These are phyloP conservation scores for Fusarium coffeatum DNA, from an alignment of 2,329 filamentous ascomycete genomes.

Conservation along the genomic window DNA sequence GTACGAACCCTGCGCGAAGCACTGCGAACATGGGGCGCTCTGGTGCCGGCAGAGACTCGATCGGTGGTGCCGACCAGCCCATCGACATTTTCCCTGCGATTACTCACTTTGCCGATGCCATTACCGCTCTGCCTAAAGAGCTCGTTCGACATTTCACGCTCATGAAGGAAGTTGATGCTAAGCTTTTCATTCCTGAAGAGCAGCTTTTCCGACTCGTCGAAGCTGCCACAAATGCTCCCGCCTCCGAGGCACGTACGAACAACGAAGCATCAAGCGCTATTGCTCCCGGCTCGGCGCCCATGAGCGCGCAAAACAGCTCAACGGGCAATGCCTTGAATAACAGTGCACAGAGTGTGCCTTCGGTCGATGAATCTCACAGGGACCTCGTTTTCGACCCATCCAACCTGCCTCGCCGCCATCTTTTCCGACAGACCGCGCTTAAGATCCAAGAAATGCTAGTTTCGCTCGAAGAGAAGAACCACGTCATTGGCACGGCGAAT, in stretches of 20 bases:
- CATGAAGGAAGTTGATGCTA: constrained; percentile 97
- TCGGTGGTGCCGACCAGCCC: constrained; percentile 65
- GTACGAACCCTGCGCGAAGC: constrained; percentile 71
- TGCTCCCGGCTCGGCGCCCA: constrained; percentile 58
- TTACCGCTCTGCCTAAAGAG: constrained; percentile 92
- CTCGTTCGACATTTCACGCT: constrained; percentile 95
- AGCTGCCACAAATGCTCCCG: constrained; percentile 66
- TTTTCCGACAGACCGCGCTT: constrained; percentile 81
- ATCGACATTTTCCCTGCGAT: constrained; percentile 76
- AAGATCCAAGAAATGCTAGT: constrained; percentile 87
- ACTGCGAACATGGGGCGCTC: constrained; percentile 61
- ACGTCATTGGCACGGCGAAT: constrained; percentile 92
- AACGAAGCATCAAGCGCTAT: constrained; percentile 59
- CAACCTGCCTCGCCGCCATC: constrained; percentile 74
- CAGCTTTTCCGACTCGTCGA: constrained; percentile 81
- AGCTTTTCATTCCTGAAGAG: constrained; percentile 90
- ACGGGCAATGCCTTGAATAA: constrained; percentile 54
- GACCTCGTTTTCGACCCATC: constrained; percentile 63
- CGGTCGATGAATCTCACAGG: constrained; percentile 58
- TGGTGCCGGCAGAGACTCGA: constrained; percentile 58
- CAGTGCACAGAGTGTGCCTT: constrained; percentile 52
- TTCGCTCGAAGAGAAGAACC: constrained; percentile 96
- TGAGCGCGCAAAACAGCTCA: constrained; percentile 63
- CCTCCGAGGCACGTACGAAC: constrained; percentile 58
- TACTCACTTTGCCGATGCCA: constrained; percentile 87